Base-by-base conservation (phyloP, 2,329 filamentous ascomycete genomes). In the Monascus ruber region DNA sequence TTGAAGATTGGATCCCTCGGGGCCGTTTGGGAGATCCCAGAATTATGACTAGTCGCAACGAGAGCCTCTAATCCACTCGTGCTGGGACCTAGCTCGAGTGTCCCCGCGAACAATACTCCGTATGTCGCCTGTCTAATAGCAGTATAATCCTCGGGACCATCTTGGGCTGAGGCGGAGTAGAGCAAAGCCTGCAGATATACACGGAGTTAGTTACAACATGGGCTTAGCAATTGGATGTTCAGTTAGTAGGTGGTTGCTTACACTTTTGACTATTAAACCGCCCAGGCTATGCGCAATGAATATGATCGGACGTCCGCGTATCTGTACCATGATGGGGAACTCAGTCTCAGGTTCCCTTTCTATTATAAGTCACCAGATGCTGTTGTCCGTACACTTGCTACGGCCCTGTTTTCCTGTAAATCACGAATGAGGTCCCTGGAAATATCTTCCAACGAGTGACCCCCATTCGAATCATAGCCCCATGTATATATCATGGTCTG, bases 101-200 rank as follows among this genome's bases (percentile, higher is more conserved):
- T 65, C 4, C 62, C 62, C 25, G 64, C 49, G 45, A 64, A 64
- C 4, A 53, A 38, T 11, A 63, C 52, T 7, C 55, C 60, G 5
- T 37, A 37, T 0, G 56, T 63, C 24, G 38, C 56, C 5, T 35
- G 8, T 10, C 8, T 38, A 31, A 47, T 44, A 5, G 28, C 36
- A 10, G 24, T 33, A 54, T 39, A 11, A 40, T 42, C 24, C 39
- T 43, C n/a, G 55, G 43, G 9, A 2, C 17, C 26, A 25, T 29
- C n/a, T 32, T 36, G 36, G 11, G 33, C 17, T 2, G 31, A 34
- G 11, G 40, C 27, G 4, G 47, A 48, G 34, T 44, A 45, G 25
- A 47, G 11, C 5, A 50, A 31, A 25, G 43, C 46, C 48, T 50
- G 11, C 7, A 1, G 4, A 26, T 6, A 26, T 4, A 37, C 10